Conservation (phyloP, 2,329 filamentous ascomycete species). For the Colletotrichum sp. region DNA sequence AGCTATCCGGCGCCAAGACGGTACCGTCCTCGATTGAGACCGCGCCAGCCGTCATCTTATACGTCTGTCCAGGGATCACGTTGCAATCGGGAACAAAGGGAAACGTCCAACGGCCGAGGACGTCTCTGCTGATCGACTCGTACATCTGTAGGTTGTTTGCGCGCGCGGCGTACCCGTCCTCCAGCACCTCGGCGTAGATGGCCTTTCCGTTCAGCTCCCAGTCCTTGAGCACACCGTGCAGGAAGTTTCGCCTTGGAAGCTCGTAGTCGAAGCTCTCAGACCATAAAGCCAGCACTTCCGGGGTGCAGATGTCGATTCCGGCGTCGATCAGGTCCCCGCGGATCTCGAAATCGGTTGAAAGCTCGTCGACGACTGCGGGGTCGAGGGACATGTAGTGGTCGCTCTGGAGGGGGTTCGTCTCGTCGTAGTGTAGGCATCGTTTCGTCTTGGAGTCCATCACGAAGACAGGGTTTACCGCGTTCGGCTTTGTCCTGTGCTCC, state of each 20-base stretch:
- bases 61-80: constrained; percentile 77
- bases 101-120: constrained; percentile 87
- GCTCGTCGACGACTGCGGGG: constrained; percentile 75
- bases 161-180: constrained; percentile 83
- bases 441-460: constrained; percentile 82
- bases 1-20: constrained; percentile 73
- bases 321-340: constrained; percentile 91
- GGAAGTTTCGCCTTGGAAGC: constrained; percentile 83
- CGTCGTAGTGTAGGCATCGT: constrained; percentile 92
- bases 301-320: constrained; percentile 96
- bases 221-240: constrained; percentile 93
- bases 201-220: constrained; percentile 97
- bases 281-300: constrained; percentile 93
- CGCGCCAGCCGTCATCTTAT: constrained; percentile 71
- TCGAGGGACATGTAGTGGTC: constrained; percentile 76
- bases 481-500: constrained; percentile 78
- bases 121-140: constrained; percentile 84
- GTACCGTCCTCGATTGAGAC: constrained; percentile 83
- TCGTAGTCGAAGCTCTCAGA: constrained; percentile 98
- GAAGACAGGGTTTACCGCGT: constrained; percentile 81
- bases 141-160: constrained; percentile 89
- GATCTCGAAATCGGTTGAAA: constrained; percentile 77
- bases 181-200: constrained; percentile 88
- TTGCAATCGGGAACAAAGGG: constrained; percentile 92
- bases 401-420: constrained; percentile 74